These are phyloP conservation scores for Cystobasidium ongulense DNA, from an alignment of 768 basidiomycete species.

Conservation along the genomic window DNA sequence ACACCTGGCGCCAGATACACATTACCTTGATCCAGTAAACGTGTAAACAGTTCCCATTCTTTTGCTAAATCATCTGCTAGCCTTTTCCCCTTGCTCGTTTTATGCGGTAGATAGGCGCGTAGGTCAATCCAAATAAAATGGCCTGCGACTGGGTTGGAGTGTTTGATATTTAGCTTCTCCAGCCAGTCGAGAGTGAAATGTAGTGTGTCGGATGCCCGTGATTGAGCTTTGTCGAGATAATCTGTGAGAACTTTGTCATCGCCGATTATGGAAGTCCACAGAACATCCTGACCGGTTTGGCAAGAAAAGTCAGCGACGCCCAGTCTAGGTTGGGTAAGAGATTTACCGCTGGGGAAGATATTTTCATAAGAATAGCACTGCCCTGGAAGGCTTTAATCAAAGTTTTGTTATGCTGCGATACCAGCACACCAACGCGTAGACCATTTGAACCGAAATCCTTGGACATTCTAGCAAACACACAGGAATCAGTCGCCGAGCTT, in stretches of 20 bases:
- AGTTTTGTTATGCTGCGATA: constrained; percentile 40
- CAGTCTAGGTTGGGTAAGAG: no score
- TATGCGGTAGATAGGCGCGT: constrained; percentile 13
- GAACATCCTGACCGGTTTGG: constrained; percentile 30
- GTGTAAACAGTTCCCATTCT: constrained; percentile 30
- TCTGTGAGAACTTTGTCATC: constrained; percentile 31
- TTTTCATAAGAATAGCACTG: constrained; percentile 40
- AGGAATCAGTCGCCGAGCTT: no score
- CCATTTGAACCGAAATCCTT: constrained; percentile 42
- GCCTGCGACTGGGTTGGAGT: constrained; percentile 35
- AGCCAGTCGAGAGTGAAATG: constrained; percentile 33
- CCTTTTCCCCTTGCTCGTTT: constrained; percentile 2
- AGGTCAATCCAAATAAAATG: constrained; percentile 40
- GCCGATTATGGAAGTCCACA: constrained; percentile 38
- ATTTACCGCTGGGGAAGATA: constrained; percentile 37
- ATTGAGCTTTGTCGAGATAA: constrained; percentile 37
- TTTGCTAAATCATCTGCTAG: neutral
- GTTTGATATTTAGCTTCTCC: constrained; percentile 30
- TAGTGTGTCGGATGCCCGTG: constrained; percentile 33
- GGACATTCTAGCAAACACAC: constrained; percentile 25
- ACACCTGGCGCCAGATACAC: constrained; percentile 26
- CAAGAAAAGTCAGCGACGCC: neutral
- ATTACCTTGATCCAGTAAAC: constrained; percentile 18
- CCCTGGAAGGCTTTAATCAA: constrained; percentile 38
- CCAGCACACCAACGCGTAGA: constrained; percentile 39